A percentile compares a stretch with the other conserved stretches of the same genome.
phyloP scores from a whole-genome alignment of 768 basidiomycete species.

The Phanerochaete sordida region DNA sequence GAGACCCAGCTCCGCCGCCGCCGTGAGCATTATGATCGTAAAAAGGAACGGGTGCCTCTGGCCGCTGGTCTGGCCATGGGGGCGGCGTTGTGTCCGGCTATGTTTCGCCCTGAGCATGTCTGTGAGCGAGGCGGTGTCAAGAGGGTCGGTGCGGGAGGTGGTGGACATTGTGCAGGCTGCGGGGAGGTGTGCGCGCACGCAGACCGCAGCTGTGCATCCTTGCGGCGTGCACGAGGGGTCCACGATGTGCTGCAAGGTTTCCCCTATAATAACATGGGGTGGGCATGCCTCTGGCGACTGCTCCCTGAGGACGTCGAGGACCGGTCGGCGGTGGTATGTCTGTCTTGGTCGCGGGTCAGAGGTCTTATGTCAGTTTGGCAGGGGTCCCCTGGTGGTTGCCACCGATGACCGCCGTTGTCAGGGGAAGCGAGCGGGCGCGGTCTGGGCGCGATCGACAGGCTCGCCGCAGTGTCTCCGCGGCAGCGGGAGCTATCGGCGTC shows the following conservation, averaged over 20 bases:
- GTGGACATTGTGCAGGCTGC: background rate
- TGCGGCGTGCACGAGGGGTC: background rate
- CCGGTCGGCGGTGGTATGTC: no score
- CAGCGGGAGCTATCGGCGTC: no score
- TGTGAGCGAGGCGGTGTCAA: background rate
- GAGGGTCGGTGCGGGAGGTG: background rate
- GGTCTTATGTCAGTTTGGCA: background rate
- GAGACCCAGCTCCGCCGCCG: conserved; percentile 71
- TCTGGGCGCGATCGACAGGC: background rate
- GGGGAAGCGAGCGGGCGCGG: background rate
- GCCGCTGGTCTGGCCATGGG: background rate
- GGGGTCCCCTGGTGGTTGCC: background rate
- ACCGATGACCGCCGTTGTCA: background rate
- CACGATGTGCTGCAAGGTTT: background rate
- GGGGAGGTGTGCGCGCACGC: background rate
- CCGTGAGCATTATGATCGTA: conserved; percentile 58
- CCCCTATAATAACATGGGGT: no score
- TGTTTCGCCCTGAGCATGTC: background rate
- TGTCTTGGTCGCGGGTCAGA: no score
- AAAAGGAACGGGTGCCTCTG: conserved; percentile 33
- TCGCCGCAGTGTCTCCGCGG: background rate
- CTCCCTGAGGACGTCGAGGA: no score
- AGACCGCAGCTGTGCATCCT: background rate
- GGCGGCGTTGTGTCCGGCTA: background rate
- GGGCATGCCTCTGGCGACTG: no score